Base-by-base conservation (phyloP, 2,329 filamentous ascomycete species). In the Hirsutella thompsonii region DNA sequence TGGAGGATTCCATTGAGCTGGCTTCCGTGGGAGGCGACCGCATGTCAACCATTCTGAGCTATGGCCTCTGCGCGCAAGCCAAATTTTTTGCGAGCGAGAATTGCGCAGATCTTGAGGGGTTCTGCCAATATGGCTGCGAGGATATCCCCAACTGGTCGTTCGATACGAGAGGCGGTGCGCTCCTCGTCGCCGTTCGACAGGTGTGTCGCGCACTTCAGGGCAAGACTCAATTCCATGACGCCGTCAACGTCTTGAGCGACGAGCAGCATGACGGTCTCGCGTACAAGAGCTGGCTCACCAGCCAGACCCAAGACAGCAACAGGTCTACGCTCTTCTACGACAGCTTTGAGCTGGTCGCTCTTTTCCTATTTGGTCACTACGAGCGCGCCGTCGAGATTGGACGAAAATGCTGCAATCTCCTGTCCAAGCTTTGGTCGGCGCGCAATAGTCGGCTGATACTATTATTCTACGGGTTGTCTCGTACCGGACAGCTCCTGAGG, bases 141-240 rank as follows among this genome's bases (percentile, higher is more conserved):
- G 83, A 88, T 47, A 74, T 85, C 43, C 75, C 76, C 2, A 76
- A 81, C 38, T 89, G 83, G 83, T 67, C 78, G 37, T 65, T 70
- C 36, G 83, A 88, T 50, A 72, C 81, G 1, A 70, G 82, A 43
- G 84, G 84, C 14, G 84, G 84, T 2, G 76, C 77, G 0, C 65
- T 87, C 39, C 63, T 89, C 6, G 74, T 83, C 44, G 70, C 74
- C 3, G 67, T 81, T 3, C 66, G 80, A 38, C 83, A 89, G 54
- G 69, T 74, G 20, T 74, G 71, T 39, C 74, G 81, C 38, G 81
- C 84, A 19, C 60, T 89, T 18, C 81, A 87, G 55, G 84, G 84
- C 41, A 89, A 87, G 57, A 89, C 84, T 0, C 59, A 60, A 10
- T 60, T 60, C 3, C 58, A 62, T 10, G 62, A 70, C 9, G 60